Percentiles rank a stretch among this genome's conserved stretches.
Conservation (phyloP, 106 monocot genomes). For the Dioscorea dumetorum region DNA sequence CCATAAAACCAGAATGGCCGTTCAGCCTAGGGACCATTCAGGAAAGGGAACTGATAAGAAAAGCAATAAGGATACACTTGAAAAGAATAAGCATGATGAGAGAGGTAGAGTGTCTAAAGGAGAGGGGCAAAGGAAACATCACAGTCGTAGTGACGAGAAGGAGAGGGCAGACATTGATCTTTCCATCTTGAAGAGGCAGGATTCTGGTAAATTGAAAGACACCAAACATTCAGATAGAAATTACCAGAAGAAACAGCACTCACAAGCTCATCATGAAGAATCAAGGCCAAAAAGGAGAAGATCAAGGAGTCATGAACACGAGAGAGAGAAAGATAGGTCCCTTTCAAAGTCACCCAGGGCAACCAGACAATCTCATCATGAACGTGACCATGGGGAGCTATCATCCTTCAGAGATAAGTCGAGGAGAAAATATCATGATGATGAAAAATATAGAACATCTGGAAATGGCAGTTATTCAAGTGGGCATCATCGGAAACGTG, state of each 20-base stretch:
- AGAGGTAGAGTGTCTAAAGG: constrained; percentile 21
- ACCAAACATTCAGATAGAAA: constrained; percentile 36
- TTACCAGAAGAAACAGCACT: constrained; percentile 25
- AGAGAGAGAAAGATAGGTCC: constrained; percentile 38
- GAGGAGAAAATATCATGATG: constrained; percentile 41
- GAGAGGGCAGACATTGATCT: constrained; percentile 22
- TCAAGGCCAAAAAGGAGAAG: constrained; percentile 48
- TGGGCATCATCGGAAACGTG: constrained; percentile 38
- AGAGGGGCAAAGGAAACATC: constrained; percentile 32
- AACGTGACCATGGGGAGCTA: constrained; percentile 22
- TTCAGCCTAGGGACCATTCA: constrained; percentile 8
- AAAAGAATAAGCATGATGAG: constrained; percentile 31
- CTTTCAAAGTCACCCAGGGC: constrained; percentile 48
- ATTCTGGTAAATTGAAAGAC: constrained; percentile 25
- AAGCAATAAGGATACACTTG: constrained; percentile 10
- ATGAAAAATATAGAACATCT: constrained; percentile 38
- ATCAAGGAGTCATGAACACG: constrained; percentile 55
- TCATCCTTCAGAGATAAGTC: constrained; percentile 31
- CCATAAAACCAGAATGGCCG: constrained; percentile 25
- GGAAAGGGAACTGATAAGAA: constrained; percentile 33
- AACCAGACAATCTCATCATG: constrained; percentile 26
- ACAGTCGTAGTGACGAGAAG: constrained; percentile 27
- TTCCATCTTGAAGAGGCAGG: constrained; percentile 34
- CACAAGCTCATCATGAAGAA: constrained; percentile 25
- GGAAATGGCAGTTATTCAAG: constrained; percentile 34